Evolutionary conservation across 169 alveolate genomes (phyloP).

Genomic region (Theileria luwenshuni): DNA sequence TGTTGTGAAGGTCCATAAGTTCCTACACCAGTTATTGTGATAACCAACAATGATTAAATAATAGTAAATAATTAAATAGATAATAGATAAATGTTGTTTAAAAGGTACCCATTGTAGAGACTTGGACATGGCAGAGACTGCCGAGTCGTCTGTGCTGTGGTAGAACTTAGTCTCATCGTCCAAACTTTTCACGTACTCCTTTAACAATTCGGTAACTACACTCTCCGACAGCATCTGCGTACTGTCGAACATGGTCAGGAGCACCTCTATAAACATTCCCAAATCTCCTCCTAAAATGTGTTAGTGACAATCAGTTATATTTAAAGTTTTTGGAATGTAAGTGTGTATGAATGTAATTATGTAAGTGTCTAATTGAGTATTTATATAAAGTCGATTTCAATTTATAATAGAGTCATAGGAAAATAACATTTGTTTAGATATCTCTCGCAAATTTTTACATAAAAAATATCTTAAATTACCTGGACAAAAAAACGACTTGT

Average conservation of each 20-base stretch:
- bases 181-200: conserved; percentile 28
- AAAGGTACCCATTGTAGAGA: conserved; percentile 56
- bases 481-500: conserved; percentile 53
- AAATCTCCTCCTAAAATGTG: conserved; percentile 62
- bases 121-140: conserved; percentile 21
- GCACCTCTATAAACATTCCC: conserved; percentile 42
- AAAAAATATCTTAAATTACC: too few species aligned
- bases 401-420: background rate
- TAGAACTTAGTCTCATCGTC: conserved; percentile 38
- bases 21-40: conserved; percentile 49
- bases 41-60: too few species aligned
- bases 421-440: too few species aligned
- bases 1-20: conserved; percentile 45
- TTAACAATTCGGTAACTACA: conserved; percentile 30
- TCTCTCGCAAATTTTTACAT: too few species aligned
- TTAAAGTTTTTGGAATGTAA: too few species aligned
- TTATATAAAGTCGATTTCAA: background rate
- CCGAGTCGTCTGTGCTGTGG: conserved; percentile 53
- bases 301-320: too few species aligned
- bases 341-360: too few species aligned
- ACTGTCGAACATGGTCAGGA: conserved; percentile 33
- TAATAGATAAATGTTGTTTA: background rate
- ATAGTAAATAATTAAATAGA: too few species aligned
- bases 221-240: conserved; percentile 18
- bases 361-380: too few species aligned